Evolutionary conservation across 1,139 yeast genomes (phyloP), one percentile per base, ranked within the genome.

Genomic region (Candida gigantensis): DNA sequence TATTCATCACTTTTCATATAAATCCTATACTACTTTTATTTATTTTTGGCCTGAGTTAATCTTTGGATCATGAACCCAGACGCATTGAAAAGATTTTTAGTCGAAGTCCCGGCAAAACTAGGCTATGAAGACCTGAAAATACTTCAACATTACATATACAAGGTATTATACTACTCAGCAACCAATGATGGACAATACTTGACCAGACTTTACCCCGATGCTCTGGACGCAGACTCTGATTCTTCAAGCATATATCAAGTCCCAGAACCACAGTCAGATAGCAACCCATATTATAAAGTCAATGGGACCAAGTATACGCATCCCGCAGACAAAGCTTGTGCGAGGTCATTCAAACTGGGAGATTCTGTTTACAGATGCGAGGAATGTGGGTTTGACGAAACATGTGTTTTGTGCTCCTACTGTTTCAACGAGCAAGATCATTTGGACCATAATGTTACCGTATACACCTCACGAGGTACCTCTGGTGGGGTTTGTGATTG

Each of bases 401-500:
- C 89, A 0, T 84, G 94, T 65, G 89, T 85, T 11, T 56, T 84
- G 19, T 84, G 95, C 57, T 74, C 71, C 9, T 62, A 75, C 48
- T 84, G 95, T 52, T 84, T 82, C 60, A 81, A 83, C 53, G 73
- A 75, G 37, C 68, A 70, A 3, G 88, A 83, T 50, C 95, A 84
- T 54, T 52, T 60, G 11, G 79, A 72, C 32, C 94, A 84, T 53
- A 74, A 75, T 42, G 85, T 84, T 3, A 60, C 68, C 14, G 72
- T 77, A 30, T 73, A 74, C 45, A 63, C 67, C 8, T 72, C 86
- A 3, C 46, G 57, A 2, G 81, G 77, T 1, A 50, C 50, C 5
- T 67, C 68, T 33, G 77, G 73, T 8, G 87, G 90, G 2, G 75
- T 83, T 15, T 92, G 97, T 57, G 97, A 92, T 56, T 92, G 97